Evolutionary conservation across 2,329 filamentous ascomycete species (phyloP).

Genomic region (Beauveria asiatica): DNA sequence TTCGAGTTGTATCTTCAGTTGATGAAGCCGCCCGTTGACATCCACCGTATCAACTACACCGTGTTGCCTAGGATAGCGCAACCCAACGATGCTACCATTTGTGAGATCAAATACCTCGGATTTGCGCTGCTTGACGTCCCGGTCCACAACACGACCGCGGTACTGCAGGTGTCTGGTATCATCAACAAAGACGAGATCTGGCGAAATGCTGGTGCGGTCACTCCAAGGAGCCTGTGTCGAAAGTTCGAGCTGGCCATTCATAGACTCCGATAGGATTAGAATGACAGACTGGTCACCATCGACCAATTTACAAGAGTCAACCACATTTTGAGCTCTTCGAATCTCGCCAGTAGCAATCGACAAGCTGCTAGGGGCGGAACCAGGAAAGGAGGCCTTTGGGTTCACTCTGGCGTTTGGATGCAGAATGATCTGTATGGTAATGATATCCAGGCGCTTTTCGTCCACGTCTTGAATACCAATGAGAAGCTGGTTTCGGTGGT

Average conservation of each 20-base stretch:
- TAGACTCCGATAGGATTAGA: conserved; percentile 58
- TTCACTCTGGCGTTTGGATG: conserved; percentile 11
- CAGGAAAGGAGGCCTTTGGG: neutral
- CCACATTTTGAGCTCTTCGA: conserved; percentile 56
- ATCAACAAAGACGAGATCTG: conserved; percentile 52
- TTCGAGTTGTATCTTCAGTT: conserved; percentile 58
- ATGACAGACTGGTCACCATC: conserved; percentile 62
- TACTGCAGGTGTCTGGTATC: conserved; percentile 53
- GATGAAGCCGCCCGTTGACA: conserved; percentile 52
- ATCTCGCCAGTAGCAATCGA: conserved; percentile 33
- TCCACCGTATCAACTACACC: conserved; percentile 62
- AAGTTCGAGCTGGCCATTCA: conserved; percentile 55
- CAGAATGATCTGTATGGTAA: conserved; percentile 50
- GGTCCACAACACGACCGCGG: conserved; percentile 40
- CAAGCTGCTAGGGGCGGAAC: neutral
- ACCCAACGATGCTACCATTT: conserved; percentile 39
- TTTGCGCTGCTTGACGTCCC: conserved; percentile 41
- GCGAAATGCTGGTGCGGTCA: conserved; percentile 54
- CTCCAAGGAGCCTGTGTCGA: conserved; percentile 72
- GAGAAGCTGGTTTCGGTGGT: conserved; percentile 46
- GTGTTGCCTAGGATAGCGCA: conserved; percentile 49
- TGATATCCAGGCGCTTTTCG: conserved; percentile 58
- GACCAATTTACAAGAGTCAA: conserved; percentile 62
- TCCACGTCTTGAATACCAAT: conserved; percentile 63
- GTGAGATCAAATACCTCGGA: conserved; percentile 37